These are phyloP conservation scores for Lathyrus aphaca DNA, from an alignment of 306 rosid species.

Conservation along the genomic window DNA sequence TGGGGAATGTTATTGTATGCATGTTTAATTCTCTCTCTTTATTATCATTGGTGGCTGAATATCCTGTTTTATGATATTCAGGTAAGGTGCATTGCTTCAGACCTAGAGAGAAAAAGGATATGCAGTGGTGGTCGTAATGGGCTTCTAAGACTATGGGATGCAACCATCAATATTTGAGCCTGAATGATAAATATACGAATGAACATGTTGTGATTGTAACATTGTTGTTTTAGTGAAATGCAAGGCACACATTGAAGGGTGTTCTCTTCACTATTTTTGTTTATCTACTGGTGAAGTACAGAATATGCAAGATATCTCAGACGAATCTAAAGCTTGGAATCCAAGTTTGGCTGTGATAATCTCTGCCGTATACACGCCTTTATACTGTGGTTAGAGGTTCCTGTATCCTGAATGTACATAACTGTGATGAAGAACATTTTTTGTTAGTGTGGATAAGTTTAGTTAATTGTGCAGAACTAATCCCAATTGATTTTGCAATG, in stretches of 20 bases:
- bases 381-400: slow-evolving; percentile 34
- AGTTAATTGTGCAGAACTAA: slow-evolving; percentile 2
- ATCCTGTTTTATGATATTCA: slow-evolving; percentile 43
- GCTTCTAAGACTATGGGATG: slow-evolving; percentile 95
- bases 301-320: slow-evolving; percentile 23
- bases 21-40: slow-evolving; percentile 19
- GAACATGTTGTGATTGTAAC: slow-evolving; percentile 14
- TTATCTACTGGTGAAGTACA: slow-evolving; percentile 28
- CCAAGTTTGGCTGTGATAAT: slow-evolving; percentile 29
- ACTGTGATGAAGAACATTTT: slow-evolving; percentile 29
- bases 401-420: slow-evolving; percentile 41
- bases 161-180: slow-evolving; percentile 84
- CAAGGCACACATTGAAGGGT: slow-evolving; percentile 24
- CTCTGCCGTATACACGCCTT: slow-evolving; percentile 12
- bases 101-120: slow-evolving; percentile 94
- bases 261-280: slow-evolving; percentile 32
- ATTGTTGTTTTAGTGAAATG: slow-evolving; percentile 33
- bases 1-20: slow-evolving; percentile 5
- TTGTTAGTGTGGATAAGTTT: slow-evolving; percentile 32
- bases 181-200: slow-evolving; percentile 12
- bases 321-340: slow-evolving; percentile 29
- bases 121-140: slow-evolving; percentile 99
- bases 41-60: slow-evolving; percentile 35
- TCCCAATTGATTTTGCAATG: slow-evolving; percentile 19
- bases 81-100: slow-evolving; percentile 86